A percentile compares a stretch with the other conserved stretches of the same genome.
Conservation (phyloP, 2,329 filamentous ascomycete genomes). For the Hypoxylon sp. region DNA sequence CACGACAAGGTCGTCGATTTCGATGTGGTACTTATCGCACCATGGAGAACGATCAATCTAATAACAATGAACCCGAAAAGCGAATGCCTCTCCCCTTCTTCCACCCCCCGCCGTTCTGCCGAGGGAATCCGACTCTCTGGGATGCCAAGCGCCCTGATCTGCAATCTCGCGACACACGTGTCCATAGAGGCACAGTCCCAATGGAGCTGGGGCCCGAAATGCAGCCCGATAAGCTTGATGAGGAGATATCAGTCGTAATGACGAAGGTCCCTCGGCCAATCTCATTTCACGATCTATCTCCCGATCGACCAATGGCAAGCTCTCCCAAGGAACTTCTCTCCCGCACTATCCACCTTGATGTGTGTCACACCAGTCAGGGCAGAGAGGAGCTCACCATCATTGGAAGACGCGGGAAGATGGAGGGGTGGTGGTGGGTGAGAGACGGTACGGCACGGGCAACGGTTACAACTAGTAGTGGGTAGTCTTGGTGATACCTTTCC, state of each 20-base stretch:
- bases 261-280: slow-evolving; percentile 29
- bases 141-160: slow-evolving; percentile 35
- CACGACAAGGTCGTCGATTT: slow-evolving; percentile 15
- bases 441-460: slow-evolving; percentile 31
- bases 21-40: slow-evolving; percentile 31
- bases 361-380: slow-evolving; percentile 37
- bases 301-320: slow-evolving; percentile 35
- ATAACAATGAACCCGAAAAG: slow-evolving; percentile 21
- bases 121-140: slow-evolving; percentile 38
- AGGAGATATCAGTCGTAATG: slow-evolving; percentile 32
- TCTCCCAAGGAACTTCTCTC: slow-evolving; percentile 32
- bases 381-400: slow-evolving; percentile 24
- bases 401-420: slow-evolving; percentile 24
- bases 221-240: slow-evolving; percentile 34
- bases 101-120: slow-evolving; percentile 29
- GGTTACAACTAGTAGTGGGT: slow-evolving; percentile 24
- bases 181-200: slow-evolving; percentile 34
- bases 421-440: slow-evolving; percentile 14
- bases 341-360: slow-evolving; percentile 21
- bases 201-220: slow-evolving; percentile 25
- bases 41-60: no score
- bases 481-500: slow-evolving; percentile 29
- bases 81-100: slow-evolving; percentile 21
- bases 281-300: slow-evolving; percentile 27
- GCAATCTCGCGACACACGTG: slow-evolving; percentile 39